Base-by-base conservation (phyloP, 2,329 filamentous ascomycete genomes). In the Aspergillus fijiensis region DNA sequence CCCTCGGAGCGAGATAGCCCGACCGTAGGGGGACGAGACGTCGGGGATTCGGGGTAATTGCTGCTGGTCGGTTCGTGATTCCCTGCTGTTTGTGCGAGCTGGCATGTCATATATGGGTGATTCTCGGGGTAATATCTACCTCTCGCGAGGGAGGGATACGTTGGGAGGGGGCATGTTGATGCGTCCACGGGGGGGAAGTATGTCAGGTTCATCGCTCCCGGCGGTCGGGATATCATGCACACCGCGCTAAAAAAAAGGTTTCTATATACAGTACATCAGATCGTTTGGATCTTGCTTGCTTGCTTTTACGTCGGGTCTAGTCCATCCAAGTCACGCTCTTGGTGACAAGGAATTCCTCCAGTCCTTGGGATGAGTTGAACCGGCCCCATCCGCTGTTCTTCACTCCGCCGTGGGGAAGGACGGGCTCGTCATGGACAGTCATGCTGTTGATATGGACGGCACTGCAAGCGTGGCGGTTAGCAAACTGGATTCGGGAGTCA, bases 391-490 rank as follows among this genome's bases (percentile, higher is more conserved):
- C 86, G 56, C 84, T 86, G 4, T 79, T 73, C 76, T 89, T 89
- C 53, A 80, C 79, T 12, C 86, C 87, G 23, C 87, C 87, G 69
- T 89, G 86, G 1, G 87, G 86, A 62, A 89, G 71, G 0, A 75
- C 77, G 5, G 81, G 73, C 72, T 89, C 86, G 65, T 89, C 86
- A 65, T 89, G 86, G 5, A 89, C 78, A 0, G 81, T 86, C 82
- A 87, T 87, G 56, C 78, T 79, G 69, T 89, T 89, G 66, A 89
- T 86, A 65, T 89, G 87, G 19, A 88, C 85, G 1, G 73, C 73
- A 10, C 73, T 75, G 48, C 16, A 52, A 10, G 11, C 7, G 9
- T 19, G 16, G 14, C 16, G 5, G 9, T 45, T 45, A 45, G 39
- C 5, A 45, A 16, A 3, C 12, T 19, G 39, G 7, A 19, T 14